These are phyloP conservation scores for Acanthochlamys bracteata DNA, from an alignment of 106 monocot genomes.

Conservation along the genomic window DNA sequence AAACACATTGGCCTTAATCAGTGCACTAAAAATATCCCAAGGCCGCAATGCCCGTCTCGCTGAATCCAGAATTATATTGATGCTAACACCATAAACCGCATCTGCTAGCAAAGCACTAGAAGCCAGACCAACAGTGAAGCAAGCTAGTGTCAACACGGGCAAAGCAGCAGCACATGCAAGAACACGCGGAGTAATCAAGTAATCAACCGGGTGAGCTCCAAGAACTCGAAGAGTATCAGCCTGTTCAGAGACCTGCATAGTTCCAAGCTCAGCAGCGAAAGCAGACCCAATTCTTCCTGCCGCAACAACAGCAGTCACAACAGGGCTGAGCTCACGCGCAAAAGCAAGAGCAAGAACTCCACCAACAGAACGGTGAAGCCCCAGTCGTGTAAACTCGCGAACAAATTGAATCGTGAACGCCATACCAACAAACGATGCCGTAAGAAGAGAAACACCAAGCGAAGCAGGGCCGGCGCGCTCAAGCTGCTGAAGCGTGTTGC, in stretches of 20 bases:
- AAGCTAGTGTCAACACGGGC: conserved; percentile 63
- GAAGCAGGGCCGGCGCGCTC: conserved; percentile 75
- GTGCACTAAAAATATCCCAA: conserved; percentile 70
- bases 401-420: conserved; percentile 95
- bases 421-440: conserved; percentile 79
- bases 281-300: conserved; percentile 72
- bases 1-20: conserved; percentile 83
- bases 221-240: conserved; percentile 73
- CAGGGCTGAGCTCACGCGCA: conserved; percentile 76
- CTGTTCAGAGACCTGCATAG: conserved; percentile 86
- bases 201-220: conserved; percentile 58
- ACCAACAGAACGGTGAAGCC: conserved; percentile 76
- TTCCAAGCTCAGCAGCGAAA: conserved; percentile 68
- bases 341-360: conserved; percentile 90
- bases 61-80: conserved; percentile 74
- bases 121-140: conserved; percentile 67
- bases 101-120: conserved; percentile 69
- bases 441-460: conserved; percentile 74
- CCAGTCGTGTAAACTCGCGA: conserved; percentile 86
- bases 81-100: conserved; percentile 55
- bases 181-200: conserved; percentile 67
- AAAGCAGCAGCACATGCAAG: conserved; percentile 66
- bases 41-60: conserved; percentile 56
- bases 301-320: conserved; percentile 76
- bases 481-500: conserved; percentile 76